Evolutionary conservation across 148 eudicot genomes (phyloP), one percentile per base, ranked within the genome.

Genomic region (Chenopodium album): DNA sequence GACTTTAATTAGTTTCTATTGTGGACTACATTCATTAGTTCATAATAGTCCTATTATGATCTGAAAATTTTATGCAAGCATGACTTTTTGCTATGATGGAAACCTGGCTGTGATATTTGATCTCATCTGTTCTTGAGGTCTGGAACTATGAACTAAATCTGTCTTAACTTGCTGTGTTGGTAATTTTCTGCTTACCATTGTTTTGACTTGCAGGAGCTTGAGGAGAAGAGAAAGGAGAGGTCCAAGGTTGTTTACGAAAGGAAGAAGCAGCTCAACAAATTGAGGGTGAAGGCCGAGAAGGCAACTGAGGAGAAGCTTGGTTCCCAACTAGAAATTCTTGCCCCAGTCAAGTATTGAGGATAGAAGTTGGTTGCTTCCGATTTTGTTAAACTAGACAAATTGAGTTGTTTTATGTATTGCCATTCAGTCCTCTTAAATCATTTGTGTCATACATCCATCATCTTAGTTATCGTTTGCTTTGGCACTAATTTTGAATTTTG

Each of bases 221-320:
- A 91, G 81, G 89, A 84, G 70, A 91, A 91, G 94, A 90, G 94
- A 76, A 91, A 91, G 76, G 94, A 90, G 78, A 85, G 90, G 46
- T 85, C 92, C 23, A 87, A 90, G 83, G 89, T 77, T 17, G 85
- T 78, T 4, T 91, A 91, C 66, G 87, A 90, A 71, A 87, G 90
- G 84, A 91, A 82, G 87, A 90, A 91, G 90, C 89, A 88, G 81
- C 84, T 91, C 6, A 81, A 77, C 4, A 89, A 82, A 54, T 76
- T 91, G 78, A 87, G 87, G 84, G 83, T 83, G 6, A 90, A 90
- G 88, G 94, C 92, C 0, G 94, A 88, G 88, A 88, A 87, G 86
- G 80, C 82, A 44, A 92, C 85, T 0, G 94, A 89, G 64, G 94
- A 90, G 86, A 91, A 88, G 86, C 90, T 91, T 41, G 94, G 92